phyloP scores from a whole-genome alignment of 2,329 filamentous ascomycete genomes.

The Triangularia setosa region DNA sequence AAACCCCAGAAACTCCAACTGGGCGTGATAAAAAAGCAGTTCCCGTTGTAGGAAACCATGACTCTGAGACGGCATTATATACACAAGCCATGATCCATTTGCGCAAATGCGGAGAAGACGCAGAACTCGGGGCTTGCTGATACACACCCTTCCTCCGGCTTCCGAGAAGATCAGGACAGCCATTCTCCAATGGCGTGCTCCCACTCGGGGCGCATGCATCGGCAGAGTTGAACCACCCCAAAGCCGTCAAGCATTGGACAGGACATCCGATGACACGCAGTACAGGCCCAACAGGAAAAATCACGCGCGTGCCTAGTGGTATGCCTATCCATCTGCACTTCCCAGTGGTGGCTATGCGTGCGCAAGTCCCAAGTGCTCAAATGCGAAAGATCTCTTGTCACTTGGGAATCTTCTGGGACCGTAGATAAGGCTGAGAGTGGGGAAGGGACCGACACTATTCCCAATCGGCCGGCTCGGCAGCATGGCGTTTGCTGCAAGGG shows the following conservation, averaged over 20 bases:
- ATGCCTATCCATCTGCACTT: slow-evolving; percentile 14
- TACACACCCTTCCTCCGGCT: slow-evolving; percentile 14
- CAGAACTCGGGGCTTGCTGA: slow-evolving; percentile 6
- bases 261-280: slow-evolving; percentile 24
- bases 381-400: slow-evolving; percentile 19
- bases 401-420: neutral
- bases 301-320: slow-evolving; percentile 1
- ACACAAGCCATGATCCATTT: slow-evolving; percentile 13
- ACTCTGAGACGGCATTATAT: slow-evolving; percentile 15
- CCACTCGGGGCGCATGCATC: slow-evolving; percentile 12
- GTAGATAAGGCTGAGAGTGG: slow-evolving; percentile 19
- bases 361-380: slow-evolving; percentile 25
- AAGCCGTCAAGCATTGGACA: slow-evolving; percentile 17
- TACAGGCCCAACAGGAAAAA: slow-evolving; percentile 14
- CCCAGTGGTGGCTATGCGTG: slow-evolving; percentile 13
- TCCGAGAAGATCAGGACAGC: slow-evolving; percentile 13
- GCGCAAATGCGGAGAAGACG: slow-evolving; percentile 27
- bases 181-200: slow-evolving; percentile 24
- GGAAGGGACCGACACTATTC: slow-evolving; percentile 8
- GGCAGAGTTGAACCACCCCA: slow-evolving; percentile 17
- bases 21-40: neutral
- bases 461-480: slow-evolving; percentile 5
- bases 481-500: neutral
- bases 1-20: neutral
- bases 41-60: neutral